Base-by-base conservation (phyloP, 2,329 filamentous ascomycete species). In the Fusarium goolgardi region DNA sequence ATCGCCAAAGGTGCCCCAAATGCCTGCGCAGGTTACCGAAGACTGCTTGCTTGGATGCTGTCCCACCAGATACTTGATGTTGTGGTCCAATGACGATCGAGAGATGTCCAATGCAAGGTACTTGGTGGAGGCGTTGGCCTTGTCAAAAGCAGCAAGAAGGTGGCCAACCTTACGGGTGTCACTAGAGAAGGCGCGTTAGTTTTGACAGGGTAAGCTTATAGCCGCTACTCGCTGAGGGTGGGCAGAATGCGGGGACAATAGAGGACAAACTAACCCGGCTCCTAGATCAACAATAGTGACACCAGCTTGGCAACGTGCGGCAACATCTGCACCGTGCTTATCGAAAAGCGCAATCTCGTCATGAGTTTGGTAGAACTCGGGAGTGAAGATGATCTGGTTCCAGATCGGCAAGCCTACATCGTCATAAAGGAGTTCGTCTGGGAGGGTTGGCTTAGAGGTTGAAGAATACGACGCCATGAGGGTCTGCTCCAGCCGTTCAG, bases 21-120 rank as follows among this genome's bases (percentile, higher is more conserved):
- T 73, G 18, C 79, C 79, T 15, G 75, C 75, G 45, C 79, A 79
- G 10, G 68, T 71, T 15, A 81, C 77, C 27, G 69, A 72, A 6
- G 72, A 73, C 6, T 67, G 46, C 15, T 65, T 45, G 6, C 52
- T 53, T 2, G 73, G 60, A 55, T 81, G 78, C 47, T 72, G 71
- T 5, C 70, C 56, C 18, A 73, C 67, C 13, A 81, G 69, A 51
- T 75, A 76, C 11, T 57, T 65, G 40, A 81, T 65, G 53, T 79
- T 81, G 52, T 76, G 70, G 23, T 73, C 59, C 23, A 81, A 65
- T 1, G 80, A 81, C 0, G 69, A 67, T 37, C 70, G 71, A 16
- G 80, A 81, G 41, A 81, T 81, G 52, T 81, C 80, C 18, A 81
- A 74, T 20, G 79, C 80, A 18, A 81, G 72, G 53, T 81, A 81